Base-by-base conservation (phyloP, 148 eudicot species). In the Amaranthus hypochondriacus region DNA sequence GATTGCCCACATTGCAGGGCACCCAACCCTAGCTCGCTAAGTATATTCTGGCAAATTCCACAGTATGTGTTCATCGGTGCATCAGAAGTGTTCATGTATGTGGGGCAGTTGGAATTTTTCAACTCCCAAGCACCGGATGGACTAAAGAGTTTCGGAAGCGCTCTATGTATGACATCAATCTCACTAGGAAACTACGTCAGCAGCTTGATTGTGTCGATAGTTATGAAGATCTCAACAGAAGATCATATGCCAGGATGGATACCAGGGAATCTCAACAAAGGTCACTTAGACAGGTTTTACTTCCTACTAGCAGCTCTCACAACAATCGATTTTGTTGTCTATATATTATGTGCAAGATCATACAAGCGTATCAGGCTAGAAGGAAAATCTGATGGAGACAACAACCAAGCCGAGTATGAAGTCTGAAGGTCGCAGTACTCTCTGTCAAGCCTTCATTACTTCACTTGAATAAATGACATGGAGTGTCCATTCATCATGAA, bases 11-110 rank as follows among this genome's bases (percentile, higher is more conserved):
- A 82, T 47, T 89, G 96, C 18, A 76, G 79, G 39, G 87, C 85
- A 3, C 83, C 76, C 6, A 76, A 58, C 74, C 76, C 92, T 3
- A 89, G 96, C 81, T 75, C 94, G 0, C 69, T 90, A 28, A 94
- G 93, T 80, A 85, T 92, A 7, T 87, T 95, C 73, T 95, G 98
- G 97, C 99, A 95, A 69, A 82, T 84, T 54, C 99, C 99, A 9
- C 99, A 95, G 71, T 95, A 87, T 55, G 87, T 84, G 9, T 68
- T 92, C 4, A 85, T 92, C 11, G 99, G 99, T 8, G 90, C 91
- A 53, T 92, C 99, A 0, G 99, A 92, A 73, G 99, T 95, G 62
- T 95, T 92, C 76, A 95, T 92, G 93, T 95, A 92, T 53, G 91
- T 95, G 2, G 96, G 93, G 7, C 99, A 95, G 50, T 61, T 95